These are phyloP conservation scores for Aspergillus persii DNA, from an alignment of 2,329 filamentous ascomycete species.

Conservation along the genomic window DNA sequence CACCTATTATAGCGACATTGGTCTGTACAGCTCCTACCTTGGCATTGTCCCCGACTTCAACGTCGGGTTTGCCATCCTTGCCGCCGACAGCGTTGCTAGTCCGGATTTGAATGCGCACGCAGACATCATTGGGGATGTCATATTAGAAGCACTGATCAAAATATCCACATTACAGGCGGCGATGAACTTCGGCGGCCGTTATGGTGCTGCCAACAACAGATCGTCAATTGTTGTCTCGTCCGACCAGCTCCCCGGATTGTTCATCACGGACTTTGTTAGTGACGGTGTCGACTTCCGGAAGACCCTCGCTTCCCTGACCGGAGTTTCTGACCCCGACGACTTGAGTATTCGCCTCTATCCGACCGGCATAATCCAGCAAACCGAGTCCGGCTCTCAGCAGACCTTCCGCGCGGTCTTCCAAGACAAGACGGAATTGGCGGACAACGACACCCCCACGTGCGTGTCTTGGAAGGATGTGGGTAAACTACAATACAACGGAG, in stretches of 20 bases:
- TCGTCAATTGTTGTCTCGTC: neutral
- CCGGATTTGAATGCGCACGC: slow-evolving; percentile 25
- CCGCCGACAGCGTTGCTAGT: slow-evolving; percentile 18
- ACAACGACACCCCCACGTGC: slow-evolving; percentile 25
- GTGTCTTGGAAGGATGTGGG: slow-evolving; percentile 28
- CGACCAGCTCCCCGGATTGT: neutral
- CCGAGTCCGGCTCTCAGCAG: slow-evolving; percentile 7
- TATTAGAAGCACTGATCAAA: slow-evolving; percentile 27
- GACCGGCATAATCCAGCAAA: slow-evolving; percentile 3
- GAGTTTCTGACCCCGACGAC: neutral
- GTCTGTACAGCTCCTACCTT: slow-evolving; percentile 34
- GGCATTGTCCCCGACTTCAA: slow-evolving; percentile 36
- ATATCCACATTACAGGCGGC: neutral
- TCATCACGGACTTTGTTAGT: slow-evolving; percentile 2
- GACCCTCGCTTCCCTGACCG: neutral
- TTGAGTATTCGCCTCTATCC: slow-evolving; percentile 9
- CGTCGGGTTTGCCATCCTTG: slow-evolving; percentile 36
- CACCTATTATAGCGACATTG: slow-evolving; percentile 31
- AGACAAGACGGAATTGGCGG: slow-evolving; percentile 22
- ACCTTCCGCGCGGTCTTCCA: slow-evolving; percentile 20
- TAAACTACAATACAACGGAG: slow-evolving; percentile 16
- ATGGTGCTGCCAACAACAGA: neutral
- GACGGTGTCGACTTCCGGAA: slow-evolving; percentile 1
- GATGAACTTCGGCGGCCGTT: neutral
- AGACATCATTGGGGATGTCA: slow-evolving; percentile 25